Conservation (phyloP, 129 eudicot species). For the Dittrichia graveolens region DNA sequence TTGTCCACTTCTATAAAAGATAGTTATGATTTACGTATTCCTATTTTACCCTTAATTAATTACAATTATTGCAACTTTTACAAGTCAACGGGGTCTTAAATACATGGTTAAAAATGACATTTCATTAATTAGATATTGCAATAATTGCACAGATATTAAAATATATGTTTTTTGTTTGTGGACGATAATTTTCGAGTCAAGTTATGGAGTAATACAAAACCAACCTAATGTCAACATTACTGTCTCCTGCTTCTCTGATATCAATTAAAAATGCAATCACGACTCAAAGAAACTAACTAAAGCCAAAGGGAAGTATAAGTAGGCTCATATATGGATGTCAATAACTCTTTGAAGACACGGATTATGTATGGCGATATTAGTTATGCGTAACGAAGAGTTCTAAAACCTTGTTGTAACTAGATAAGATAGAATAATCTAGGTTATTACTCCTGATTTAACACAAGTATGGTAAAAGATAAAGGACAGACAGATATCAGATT, state of each 20-base stretch:
- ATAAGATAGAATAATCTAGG: slow-evolving; percentile 17
- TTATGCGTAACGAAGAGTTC: slow-evolving; percentile 2
- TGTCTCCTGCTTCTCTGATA: not conserved
- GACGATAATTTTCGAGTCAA: too few species aligned
- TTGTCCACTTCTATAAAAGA: too few species aligned
- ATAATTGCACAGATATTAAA: too few species aligned
- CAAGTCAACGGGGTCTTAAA: too few species aligned
- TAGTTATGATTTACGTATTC: too few species aligned
- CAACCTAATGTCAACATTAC: slow-evolving; percentile 3
- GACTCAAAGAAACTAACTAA: slow-evolving; percentile 7
- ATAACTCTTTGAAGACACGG: not conserved
- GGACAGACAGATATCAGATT: not conserved
- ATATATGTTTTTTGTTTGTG: too few species aligned
- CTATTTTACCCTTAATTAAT: too few species aligned
- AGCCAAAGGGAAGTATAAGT: not conserved
- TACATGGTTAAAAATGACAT: too few species aligned
- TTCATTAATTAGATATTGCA: too few species aligned
- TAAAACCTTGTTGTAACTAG: slow-evolving; percentile 2
- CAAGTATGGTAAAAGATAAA: slow-evolving; percentile 1
- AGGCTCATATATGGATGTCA: not conserved
- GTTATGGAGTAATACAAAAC: slow-evolving; percentile 4
- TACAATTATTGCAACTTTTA: too few species aligned
- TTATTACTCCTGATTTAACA: slow-evolving; percentile 13
- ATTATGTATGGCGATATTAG: not conserved
- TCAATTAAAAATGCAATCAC: not conserved